A percentile compares a stretch with the other conserved stretches of the same genome.
Evolutionary conservation across 768 basidiomycete genomes (phyloP).

Genomic region (Pisolithus microcarpus): DNA sequence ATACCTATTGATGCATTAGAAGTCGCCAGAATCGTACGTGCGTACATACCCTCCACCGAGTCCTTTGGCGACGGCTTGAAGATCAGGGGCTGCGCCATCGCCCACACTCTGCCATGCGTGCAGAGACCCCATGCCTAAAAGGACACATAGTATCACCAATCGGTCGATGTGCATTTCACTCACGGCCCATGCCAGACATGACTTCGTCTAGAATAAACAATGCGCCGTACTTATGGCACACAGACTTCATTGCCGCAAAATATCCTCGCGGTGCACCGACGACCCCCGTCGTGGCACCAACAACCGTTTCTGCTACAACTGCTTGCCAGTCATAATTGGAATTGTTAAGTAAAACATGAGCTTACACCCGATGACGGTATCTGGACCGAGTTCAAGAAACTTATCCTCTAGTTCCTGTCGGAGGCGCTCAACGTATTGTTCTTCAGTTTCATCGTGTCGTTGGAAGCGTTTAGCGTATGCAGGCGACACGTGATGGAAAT

Average conservation of each 20-base stretch:
- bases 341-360: constrained; percentile 2
- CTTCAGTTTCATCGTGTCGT: constrained; percentile 60
- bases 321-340: background rate
- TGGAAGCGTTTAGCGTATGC: constrained; percentile 82
- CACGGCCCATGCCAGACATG: constrained; percentile 89
- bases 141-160: background rate
- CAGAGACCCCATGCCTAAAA: constrained; percentile 73
- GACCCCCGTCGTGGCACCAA: constrained; percentile 77
- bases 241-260: constrained; percentile 77
- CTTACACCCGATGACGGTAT: constrained; percentile 78
- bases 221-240: constrained; percentile 64
- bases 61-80: constrained; percentile 87
- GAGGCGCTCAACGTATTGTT: constrained; percentile 71
- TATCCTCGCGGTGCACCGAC: constrained; percentile 77
- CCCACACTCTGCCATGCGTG: constrained; percentile 85
- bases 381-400: constrained; percentile 73
- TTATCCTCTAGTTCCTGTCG: constrained; percentile 79
- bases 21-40: background rate
- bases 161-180: constrained; percentile 24
- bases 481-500: constrained; percentile 83
- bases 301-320: constrained; percentile 85
- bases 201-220: constrained; percentile 88
- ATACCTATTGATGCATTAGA: constrained; percentile 41
- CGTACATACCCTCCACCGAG: constrained; percentile 73
- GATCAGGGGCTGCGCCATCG: constrained; percentile 70